Evolutionary conservation across 768 basidiomycete species (phyloP), one percentile per base, ranked within the genome.

Genomic region (Lentinula sp.): DNA sequence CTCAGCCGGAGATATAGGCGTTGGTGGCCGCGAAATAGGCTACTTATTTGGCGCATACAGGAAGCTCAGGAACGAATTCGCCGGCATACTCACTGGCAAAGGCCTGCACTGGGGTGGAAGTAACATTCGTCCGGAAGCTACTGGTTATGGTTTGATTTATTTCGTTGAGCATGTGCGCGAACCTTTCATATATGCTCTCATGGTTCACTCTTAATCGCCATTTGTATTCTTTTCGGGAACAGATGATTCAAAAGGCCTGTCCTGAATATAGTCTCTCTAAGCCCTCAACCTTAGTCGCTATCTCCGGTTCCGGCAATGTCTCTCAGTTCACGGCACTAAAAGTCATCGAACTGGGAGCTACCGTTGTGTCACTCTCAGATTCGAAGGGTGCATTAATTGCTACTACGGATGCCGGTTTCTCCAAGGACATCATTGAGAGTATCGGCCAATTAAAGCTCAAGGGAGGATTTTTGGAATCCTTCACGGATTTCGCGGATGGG

Each of bases 1-100:
- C 52, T 23, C 57, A 78, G 85, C 84, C 65, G 84, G 84, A 48
- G 83, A 89, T 67, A 89, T 91, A 64, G 89, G 89, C 64, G 86
- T 85, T 62, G 88, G 88, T 65, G 88, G 80, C 43, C 80, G 89
- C 62, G 89, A 91, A 74, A 83, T 89, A 64, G 89, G 85, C 37
- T 91, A 76, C 81, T 76, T 90, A 70, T 90, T 88, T 68, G 88
- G 89, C 65, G 86, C 86, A 35, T 91, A 91, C 80, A 89, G 87
- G 80, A 84, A 83, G 70, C 74, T 84, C 70, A 76, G 80, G 64
- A 89, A 89, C 73, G 86, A 89, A 75, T 89, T 83, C 68, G 76
- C 81, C 57, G 82, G 83, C 63, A 76, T 91, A 74, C 79, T 91
- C 65, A 91, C 88, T 40, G 88, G 87, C 15, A 88, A 88, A 74